Percentiles rank a stretch among this genome's conserved stretches.
Conservation (phyloP, 208 protist genomes). For the Acanthamoeba healyi region DNA sequence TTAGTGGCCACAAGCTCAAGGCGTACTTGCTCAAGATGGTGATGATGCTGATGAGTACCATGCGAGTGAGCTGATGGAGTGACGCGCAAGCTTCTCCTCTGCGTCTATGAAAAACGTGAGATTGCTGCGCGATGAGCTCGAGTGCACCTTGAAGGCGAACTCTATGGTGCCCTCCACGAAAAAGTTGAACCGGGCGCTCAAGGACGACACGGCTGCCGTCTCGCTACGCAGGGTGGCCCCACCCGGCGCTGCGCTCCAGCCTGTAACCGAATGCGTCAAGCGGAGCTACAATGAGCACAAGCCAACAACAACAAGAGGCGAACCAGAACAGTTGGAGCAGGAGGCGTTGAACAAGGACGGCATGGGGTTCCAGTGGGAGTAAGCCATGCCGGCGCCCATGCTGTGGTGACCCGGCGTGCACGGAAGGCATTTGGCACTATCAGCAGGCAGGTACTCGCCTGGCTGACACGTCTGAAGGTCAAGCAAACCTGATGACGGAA, state of each 20-base stretch:
- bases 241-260: neutral
- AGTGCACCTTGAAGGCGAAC: slow-evolving; percentile 56
- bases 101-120: slow-evolving; percentile 28
- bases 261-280: neutral
- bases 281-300: too few species aligned
- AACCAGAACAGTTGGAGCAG: neutral
- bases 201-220: neutral
- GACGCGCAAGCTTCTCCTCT: neutral
- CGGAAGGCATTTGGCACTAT: slow-evolving; percentile 31
- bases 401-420: slow-evolving; percentile 55
- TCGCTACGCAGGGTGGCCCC: neutral
- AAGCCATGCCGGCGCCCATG: slow-evolving; percentile 15
- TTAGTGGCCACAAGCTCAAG: too few species aligned
- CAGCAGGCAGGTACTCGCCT: slow-evolving; percentile 19
- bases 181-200: slow-evolving; percentile 29
- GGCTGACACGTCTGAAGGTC: slow-evolving; percentile 47
- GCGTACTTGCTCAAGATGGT: too few species aligned
- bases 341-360: neutral
- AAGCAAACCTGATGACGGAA: neutral
- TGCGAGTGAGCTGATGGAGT: slow-evolving; percentile 4
- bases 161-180: slow-evolving; percentile 34
- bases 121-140: neutral
- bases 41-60: neutral
- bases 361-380: neutral
- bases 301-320: too few species aligned